Evolutionary conservation across 352 stramenopile genomes (phyloP).

Genomic region (Globisporangium emineosum): DNA sequence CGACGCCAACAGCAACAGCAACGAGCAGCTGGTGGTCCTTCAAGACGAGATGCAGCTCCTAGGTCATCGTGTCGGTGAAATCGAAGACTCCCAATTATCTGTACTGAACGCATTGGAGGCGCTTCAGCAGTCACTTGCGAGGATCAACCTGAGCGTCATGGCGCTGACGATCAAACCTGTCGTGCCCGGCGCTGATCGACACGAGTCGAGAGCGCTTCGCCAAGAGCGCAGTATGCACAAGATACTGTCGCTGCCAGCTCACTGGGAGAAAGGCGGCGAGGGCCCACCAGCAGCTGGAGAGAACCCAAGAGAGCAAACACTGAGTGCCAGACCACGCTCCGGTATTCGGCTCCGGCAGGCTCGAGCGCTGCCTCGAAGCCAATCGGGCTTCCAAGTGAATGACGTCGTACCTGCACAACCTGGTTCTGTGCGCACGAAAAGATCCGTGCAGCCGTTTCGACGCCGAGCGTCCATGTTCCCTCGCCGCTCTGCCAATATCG

Average conservation of each 20-base stretch:
- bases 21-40: not conserved
- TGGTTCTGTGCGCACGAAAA: not conserved
- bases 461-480: slow-evolving; percentile 6
- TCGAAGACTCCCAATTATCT: not conserved
- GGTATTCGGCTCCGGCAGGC: not conserved
- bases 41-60: not conserved
- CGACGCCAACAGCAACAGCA: not conserved
- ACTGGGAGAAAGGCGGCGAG: not conserved
- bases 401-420: not conserved
- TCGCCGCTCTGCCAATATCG: not conserved
- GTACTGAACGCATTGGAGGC: not conserved
- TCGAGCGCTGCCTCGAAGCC: not conserved
- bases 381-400: not conserved
- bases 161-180: not conserved
- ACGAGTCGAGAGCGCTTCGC: not conserved
- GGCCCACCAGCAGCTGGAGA: not conserved
- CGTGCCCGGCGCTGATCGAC: not conserved
- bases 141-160: not conserved
- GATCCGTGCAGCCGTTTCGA: not conserved
- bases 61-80: not conserved
- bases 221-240: not conserved
- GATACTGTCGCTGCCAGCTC: not conserved
- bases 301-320: not conserved
- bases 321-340: not conserved
- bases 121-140: not conserved